Base-by-base conservation (phyloP, 2,329 filamentous ascomycete species). In the Tolypocladium sp. region DNA sequence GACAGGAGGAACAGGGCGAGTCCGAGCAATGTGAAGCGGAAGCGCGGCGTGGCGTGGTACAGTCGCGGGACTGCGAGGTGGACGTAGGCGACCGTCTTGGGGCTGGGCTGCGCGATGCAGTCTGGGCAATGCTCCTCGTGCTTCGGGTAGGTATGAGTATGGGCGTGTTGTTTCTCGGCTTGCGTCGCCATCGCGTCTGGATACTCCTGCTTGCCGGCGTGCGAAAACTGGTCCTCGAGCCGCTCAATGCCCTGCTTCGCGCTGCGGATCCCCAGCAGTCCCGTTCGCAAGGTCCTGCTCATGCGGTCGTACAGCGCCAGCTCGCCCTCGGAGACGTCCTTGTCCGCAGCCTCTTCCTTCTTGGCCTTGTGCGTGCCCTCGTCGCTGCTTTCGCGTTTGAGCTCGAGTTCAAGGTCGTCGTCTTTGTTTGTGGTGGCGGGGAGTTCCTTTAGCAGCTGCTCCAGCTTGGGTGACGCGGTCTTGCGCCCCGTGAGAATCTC, bases 231-330 rank as follows among this genome's bases (percentile, higher is more conserved):
- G 61, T 78, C 76, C 65, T 85, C 80, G 8, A 86, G 73, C 12
- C 81, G 76, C 65, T 84, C 81, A 56, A 87, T 86, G 13, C 83
- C 83, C 57, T 79, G 76, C 63, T 81, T 83, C 25, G 81, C 81
- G 17, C 76, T 79, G 46, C 77, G 80, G 38, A 86, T 82, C 25
- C 78, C 77, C 37, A 76, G 69, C 6, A 84, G 71, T 4, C 79
- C 80, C 20, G 78, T 79, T 60, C 76, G 74, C n/a, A 86, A 71
- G 0, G 76, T 74, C 62, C 79, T 80, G 64, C 73, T 79, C 77
- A 86, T 83, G 58, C 79, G 76, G 55, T 77, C 75, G 53, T 77
- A 75, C 15, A 73, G 69, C 38, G 77, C 72, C 15, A 80, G 69
- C 55, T 83, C 77, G 55, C 70, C 74, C 60, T 67, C 70, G 58